These are phyloP conservation scores for Gastrolobium bilobum DNA, from an alignment of 306 rosid species.

Conservation along the genomic window DNA sequence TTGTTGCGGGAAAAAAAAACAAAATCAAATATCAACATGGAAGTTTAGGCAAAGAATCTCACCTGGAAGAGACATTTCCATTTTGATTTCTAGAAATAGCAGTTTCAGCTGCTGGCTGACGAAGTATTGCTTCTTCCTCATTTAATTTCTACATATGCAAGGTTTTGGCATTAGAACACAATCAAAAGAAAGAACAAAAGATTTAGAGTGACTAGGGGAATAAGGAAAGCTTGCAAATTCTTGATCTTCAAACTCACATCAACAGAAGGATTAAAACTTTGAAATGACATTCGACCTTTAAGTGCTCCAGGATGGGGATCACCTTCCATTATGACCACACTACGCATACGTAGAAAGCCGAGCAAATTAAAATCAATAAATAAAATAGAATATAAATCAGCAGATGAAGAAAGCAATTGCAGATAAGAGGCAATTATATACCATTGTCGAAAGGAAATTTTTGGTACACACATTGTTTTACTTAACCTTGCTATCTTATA, in stretches of 20 bases:
- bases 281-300: conserved; percentile 91
- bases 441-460: neutral
- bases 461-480: neutral
- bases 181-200: conserved; percentile 5
- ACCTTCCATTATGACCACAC: conserved; percentile 87
- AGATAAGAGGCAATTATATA: conserved; percentile 29
- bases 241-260: conserved; percentile 81
- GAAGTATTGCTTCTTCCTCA: conserved; percentile 62
- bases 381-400: conserved; percentile 14
- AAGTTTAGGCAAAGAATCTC: conserved; percentile 31
- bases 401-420: conserved; percentile 19
- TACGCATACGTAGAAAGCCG: conserved; percentile 47
- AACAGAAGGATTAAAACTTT: conserved; percentile 82
- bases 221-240: conserved; percentile 38
- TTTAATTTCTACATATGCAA: conserved; percentile 76
- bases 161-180: conserved; percentile 48
- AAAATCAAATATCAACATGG: neutral
- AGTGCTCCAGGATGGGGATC: conserved; percentile 89
- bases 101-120: conserved; percentile 60
- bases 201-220: conserved; percentile 3
- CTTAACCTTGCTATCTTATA: neutral
- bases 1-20: neutral
- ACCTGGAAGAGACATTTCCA: conserved; percentile 67
- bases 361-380: neutral
- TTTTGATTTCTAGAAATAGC: conserved; percentile 58